Evolutionary conservation across 179 eudicot species (phyloP), one percentile per base, ranked within the genome.

Genomic region (Silene coronaria): DNA sequence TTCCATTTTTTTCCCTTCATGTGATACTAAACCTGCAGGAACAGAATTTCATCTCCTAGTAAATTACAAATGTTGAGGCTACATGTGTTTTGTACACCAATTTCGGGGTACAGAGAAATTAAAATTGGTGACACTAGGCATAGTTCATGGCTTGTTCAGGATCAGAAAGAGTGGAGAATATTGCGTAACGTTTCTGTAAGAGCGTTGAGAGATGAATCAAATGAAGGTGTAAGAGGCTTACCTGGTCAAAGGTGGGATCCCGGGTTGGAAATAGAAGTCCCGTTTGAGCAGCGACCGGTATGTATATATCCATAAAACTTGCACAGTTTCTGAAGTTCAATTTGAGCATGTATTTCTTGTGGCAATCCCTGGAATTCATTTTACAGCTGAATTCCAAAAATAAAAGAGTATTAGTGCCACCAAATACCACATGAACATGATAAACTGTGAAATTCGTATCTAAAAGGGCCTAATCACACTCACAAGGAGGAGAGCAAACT

Each of bases 211-310:
- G 91, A 91, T 73, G 97, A 89, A 77, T 82, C 84, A 75, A 80
- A 89, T 73, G 97, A 88, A 76, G 91, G 94, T 24, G 60, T 63
- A 14, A 84, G 84, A 62, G 87, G 91, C 3, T 80, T 87, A 72
- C 93, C 93, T 4, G 88, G 97, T 67, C 93, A 84, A 70, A 89
- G 90, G 28, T 92, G 99, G 99, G 97, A 95, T 42, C 97, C 97
- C 0, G 97, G 95, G 12, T 81, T 92, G 85, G 97, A 90, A 84
- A 77, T 92, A 4, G 97, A 86, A 75, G 99, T 95, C 68, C 99
- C 99, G 1, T 95, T 85, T 23, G 99, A 95, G 79, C 97, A 95
- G 79, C 83, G 96, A 51, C 99, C 99, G 87, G 98, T 93, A 90
- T 17, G 90, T 78, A 5, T 73, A 62, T 58, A 51, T 38, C 60